phyloP scores from a whole-genome alignment of 1,139 yeast genomes.

The Pichia sp. region DNA sequence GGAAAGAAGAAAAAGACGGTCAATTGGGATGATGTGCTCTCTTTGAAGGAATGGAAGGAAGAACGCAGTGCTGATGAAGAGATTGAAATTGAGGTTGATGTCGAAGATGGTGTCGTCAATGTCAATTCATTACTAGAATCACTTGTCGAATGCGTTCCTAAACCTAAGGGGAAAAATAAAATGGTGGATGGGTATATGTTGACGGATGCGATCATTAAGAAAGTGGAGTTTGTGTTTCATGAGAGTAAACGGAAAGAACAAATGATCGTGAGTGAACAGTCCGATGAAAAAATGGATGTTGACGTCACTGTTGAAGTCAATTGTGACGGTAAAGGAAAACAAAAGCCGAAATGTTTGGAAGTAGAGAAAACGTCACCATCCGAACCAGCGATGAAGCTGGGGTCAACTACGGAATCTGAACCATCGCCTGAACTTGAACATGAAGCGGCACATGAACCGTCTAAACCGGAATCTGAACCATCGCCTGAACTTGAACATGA shows the following conservation, averaged over 20 bases:
- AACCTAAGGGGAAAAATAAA: conserved; percentile 32
- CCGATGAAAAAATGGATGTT: too few relatives aligned
- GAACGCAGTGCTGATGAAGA: conserved; percentile 8
- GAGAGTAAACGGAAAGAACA: too few relatives aligned
- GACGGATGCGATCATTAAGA: conserved; percentile 26
- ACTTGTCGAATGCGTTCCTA: conserved; percentile 18
- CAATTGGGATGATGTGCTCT: conserved; percentile 14
- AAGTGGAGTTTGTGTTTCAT: conserved; percentile 7
- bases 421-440: too few relatives aligned
- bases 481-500: too few relatives aligned
- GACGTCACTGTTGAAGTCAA: too few relatives aligned
- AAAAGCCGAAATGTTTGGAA: too few relatives aligned
- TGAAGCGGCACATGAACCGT: too few relatives aligned
- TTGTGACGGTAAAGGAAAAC: too few relatives aligned
- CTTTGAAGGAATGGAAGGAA: conserved; percentile 11
- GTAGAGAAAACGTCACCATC: too few relatives aligned
- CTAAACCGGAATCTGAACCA: too few relatives aligned
- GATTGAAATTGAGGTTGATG: conserved; percentile 2
- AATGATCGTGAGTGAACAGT: conserved; percentile 4
- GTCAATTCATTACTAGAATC: conserved; percentile 26
- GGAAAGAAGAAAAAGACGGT: conserved; percentile 3
- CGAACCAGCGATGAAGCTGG: too few relatives aligned
- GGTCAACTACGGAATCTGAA: too few relatives aligned
- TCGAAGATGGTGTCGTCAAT: conserved; percentile 10
- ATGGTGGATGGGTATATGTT: conserved; percentile 44